Evolutionary conservation across 495 filamentous ascomycete genomes (phyloP).

Genomic region (Aspergillus baeticus): DNA sequence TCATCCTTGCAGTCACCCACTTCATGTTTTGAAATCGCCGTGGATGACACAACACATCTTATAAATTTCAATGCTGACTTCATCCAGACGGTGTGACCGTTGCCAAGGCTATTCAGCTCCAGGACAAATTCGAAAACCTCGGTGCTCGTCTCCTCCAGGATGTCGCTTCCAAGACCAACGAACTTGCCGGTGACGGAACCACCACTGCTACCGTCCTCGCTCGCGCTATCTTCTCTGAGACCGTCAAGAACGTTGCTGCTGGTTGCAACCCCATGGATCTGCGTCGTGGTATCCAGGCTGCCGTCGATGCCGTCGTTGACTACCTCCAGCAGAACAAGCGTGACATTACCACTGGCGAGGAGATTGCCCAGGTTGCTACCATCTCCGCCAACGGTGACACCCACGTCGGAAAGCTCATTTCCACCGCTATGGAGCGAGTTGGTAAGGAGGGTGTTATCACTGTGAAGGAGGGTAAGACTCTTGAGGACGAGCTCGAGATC

Average conservation of each 20-base stretch:
- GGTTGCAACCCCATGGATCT: slow-evolving; percentile 99
- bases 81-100: slow-evolving; percentile 89
- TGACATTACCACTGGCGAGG: slow-evolving; percentile 93
- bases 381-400: slow-evolving; percentile 96
- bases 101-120: slow-evolving; percentile 83
- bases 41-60: not conserved
- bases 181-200: slow-evolving; percentile 96
- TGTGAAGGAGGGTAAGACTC: slow-evolving; percentile 98
- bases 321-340: slow-evolving; percentile 92
- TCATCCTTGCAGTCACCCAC: not conserved
- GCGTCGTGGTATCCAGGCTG: slow-evolving; percentile 91
- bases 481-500: slow-evolving; percentile 95
- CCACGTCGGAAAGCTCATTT: slow-evolving; percentile 93
- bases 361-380: slow-evolving; percentile 97
- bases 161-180: slow-evolving; percentile 98
- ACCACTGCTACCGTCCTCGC: slow-evolving; percentile 97
- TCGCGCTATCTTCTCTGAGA: slow-evolving; percentile 98
- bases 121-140: slow-evolving; percentile 99
- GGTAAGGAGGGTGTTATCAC: slow-evolving; percentile 99
- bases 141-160: slow-evolving; percentile 95
- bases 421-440: slow-evolving; percentile 98
- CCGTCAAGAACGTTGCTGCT: slow-evolving; percentile 98
- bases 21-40: not conserved
- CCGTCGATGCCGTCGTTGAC: slow-evolving; percentile 89
- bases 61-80: slow-evolving; percentile 30